phyloP scores from a whole-genome alignment of 1,284 basidiomycete genomes.

The Naganishia cerealis region DNA sequence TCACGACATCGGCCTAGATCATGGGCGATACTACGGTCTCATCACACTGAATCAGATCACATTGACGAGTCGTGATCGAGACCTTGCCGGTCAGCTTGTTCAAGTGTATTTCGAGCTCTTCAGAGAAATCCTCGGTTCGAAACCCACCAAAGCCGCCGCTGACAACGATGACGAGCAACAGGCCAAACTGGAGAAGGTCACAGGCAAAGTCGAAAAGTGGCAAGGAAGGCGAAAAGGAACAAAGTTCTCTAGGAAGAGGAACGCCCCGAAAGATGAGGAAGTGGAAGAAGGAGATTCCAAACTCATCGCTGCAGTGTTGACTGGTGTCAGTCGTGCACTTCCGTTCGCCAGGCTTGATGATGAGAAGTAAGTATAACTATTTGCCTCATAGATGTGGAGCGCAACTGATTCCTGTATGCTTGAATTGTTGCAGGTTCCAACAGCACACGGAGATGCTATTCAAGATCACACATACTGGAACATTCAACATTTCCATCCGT shows the following conservation, averaged over 20 bases:
- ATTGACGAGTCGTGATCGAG: constrained; percentile 69
- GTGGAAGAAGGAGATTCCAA: constrained; percentile 79
- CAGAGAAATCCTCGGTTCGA: constrained; percentile 73
- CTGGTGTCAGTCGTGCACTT: constrained; percentile 91
- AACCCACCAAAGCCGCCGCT: constrained; percentile 51
- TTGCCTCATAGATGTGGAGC: constrained; percentile 38
- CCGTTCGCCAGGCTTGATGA: constrained; percentile 78
- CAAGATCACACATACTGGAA: constrained; percentile 84
- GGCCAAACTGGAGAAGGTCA: constrained; percentile 49
- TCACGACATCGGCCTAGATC: constrained; percentile 59
- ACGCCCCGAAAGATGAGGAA: constrained; percentile 57
- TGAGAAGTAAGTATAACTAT: constrained; percentile 59
- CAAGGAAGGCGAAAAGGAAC: constrained; percentile 50
- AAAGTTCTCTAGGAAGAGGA: constrained; percentile 44
- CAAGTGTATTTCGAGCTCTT: constrained; percentile 96
- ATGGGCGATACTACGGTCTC: constrained; percentile 83
- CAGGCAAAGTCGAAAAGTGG: constrained; percentile 55
- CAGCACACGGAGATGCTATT: constrained; percentile 92
- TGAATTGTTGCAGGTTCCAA: constrained; percentile 63
- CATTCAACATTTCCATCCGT: constrained; percentile 94
- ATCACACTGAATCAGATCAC: constrained; percentile 95
- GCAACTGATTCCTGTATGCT: not conserved
- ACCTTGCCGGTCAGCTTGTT: constrained; percentile 79
- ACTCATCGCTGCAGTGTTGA: constrained; percentile 85
- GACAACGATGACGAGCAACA: constrained; percentile 50